Evolutionary conservation across 2,329 filamentous ascomycete genomes (phyloP), one percentile per base, ranked within the genome.

Genomic region (Pyricularia grisea): DNA sequence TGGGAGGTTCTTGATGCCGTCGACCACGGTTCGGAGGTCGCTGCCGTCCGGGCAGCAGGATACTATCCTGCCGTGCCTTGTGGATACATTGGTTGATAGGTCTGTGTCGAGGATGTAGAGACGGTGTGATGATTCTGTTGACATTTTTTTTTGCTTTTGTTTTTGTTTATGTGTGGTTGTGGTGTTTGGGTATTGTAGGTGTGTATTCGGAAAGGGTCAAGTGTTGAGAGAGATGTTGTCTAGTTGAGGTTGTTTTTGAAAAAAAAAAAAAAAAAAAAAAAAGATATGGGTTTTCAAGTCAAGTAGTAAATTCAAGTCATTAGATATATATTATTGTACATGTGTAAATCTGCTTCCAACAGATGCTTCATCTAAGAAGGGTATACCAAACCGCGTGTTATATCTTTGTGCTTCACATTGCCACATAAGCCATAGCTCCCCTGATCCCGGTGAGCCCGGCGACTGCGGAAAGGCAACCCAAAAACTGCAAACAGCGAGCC

Each of bases 1-100:
- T 1, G 82, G 83, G 5, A 80, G 74, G 60, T 69, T 64, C 23
- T 77, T 74, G 17, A 71, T 58, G 25, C 69, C 67, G 23, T 77
- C 72, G 0, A 80, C 65, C 0, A 74, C 70, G 23, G 58, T 61
- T 23, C 58, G 58, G 23, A 61, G n/a, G 23, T 61, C 58, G 58
- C 58, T 61, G 58, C 58, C 58, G 25, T 61, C 58, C 1, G 58
- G 58, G 10, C 58, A 23, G 58, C 58, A 61, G n/a, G 58, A 61
- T 14, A 61, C 1, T 25, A 61, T 61, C 58, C 58, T 61, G 3
- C 58, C 58, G 12, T 27, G 9, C 58, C 58, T 25, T 27, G 58
- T 27, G 23, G 23, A 12, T 28, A 61, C n/a, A 27, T 25, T n/a
- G n/a, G n/a, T 61, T 20, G 58, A 61, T 14, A 61, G 58, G 23